Evolutionary conservation across 2,329 filamentous ascomycete genomes (phyloP).

Genomic region (Pseudopithomyces maydicus): DNA sequence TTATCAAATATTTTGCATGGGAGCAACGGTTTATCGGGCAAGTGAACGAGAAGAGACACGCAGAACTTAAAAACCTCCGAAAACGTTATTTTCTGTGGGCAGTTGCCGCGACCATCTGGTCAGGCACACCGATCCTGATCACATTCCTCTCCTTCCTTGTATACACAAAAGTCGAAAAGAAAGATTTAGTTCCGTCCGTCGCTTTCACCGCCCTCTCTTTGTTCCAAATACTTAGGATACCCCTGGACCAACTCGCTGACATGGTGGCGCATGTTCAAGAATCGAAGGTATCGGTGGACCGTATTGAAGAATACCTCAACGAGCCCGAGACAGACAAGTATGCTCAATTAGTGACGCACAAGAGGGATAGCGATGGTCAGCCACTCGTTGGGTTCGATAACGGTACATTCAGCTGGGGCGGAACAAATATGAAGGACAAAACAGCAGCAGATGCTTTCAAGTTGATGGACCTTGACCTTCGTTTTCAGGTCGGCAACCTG

Average conservation of each 20-base stretch:
- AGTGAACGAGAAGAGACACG: constrained; percentile 84
- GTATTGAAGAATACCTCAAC: constrained; percentile 89
- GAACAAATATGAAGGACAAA: constrained; percentile 57
- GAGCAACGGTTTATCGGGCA: constrained; percentile 86
- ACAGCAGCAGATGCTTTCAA: constrained; percentile 70
- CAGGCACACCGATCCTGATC: constrained; percentile 91
- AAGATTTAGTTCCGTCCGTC: constrained; percentile 86
- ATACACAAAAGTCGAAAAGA: constrained; percentile 88
- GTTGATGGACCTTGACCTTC: constrained; percentile 80
- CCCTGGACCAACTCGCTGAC: constrained; percentile 92
- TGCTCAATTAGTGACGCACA: constrained; percentile 74
- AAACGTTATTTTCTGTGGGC: constrained; percentile 91
- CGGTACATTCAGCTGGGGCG: constrained; percentile 88
- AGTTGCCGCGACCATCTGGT: constrained; percentile 91
- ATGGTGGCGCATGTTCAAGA: constrained; percentile 99
- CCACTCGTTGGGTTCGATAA: constrained; percentile 82
- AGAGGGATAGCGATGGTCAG: constrained; percentile 70
- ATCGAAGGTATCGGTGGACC: constrained; percentile 93
- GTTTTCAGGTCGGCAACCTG: constrained; percentile 82
- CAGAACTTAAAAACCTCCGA: constrained; percentile 78
- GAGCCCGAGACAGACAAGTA: constrained; percentile 98
- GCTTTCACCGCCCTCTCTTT: constrained; percentile 96
- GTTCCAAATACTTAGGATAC: constrained; percentile 90
- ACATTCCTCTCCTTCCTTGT: constrained; percentile 95
- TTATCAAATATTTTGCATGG: constrained; percentile 99